phyloP scores from a whole-genome alignment of 1,139 yeast genomes.

The Candida mesenterica region DNA sequence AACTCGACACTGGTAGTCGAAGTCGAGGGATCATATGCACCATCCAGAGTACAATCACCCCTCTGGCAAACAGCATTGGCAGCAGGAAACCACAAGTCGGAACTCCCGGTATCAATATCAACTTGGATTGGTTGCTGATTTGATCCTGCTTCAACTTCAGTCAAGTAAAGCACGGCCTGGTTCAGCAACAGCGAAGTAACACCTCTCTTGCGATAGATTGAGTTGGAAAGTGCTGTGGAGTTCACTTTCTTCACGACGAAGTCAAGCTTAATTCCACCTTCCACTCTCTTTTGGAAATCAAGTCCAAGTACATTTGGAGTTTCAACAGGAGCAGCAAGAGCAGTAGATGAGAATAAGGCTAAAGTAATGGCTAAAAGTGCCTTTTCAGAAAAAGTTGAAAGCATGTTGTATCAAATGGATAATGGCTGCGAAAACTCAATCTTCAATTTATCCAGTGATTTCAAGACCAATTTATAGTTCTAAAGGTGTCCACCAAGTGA shows the following conservation, averaged over 20 bases:
- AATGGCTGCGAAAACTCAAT: too few species aligned
- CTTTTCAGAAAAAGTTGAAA: not conserved
- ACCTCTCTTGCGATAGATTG: not conserved
- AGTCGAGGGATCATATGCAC: conserved; percentile 11
- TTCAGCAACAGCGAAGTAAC: not conserved
- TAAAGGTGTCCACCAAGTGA: too few species aligned
- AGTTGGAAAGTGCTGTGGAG: not conserved
- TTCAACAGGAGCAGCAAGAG: not conserved
- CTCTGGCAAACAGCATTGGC: conserved; percentile 4
- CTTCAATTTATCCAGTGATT: too few species aligned
- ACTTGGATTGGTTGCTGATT: conserved; percentile 12
- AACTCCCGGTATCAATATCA: conserved; percentile 21
- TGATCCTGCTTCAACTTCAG: conserved; percentile 12
- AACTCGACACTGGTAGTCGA: conserved; percentile 10
- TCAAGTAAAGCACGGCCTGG: not conserved
- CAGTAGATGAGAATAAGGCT: not conserved
- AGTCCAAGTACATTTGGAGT: not conserved
- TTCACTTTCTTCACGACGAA: conserved; percentile 4
- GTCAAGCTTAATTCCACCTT: conserved; percentile 15
- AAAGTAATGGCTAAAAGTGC: not conserved
- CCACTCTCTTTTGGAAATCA: conserved; percentile 7
- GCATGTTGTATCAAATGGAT: too few species aligned
- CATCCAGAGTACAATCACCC: conserved; percentile 7
- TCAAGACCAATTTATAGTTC: too few species aligned
- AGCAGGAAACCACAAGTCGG: conserved; percentile 20